Evolutionary conservation across 2,329 filamentous ascomycete species (phyloP).

Genomic region (Phialophora macrospora): DNA sequence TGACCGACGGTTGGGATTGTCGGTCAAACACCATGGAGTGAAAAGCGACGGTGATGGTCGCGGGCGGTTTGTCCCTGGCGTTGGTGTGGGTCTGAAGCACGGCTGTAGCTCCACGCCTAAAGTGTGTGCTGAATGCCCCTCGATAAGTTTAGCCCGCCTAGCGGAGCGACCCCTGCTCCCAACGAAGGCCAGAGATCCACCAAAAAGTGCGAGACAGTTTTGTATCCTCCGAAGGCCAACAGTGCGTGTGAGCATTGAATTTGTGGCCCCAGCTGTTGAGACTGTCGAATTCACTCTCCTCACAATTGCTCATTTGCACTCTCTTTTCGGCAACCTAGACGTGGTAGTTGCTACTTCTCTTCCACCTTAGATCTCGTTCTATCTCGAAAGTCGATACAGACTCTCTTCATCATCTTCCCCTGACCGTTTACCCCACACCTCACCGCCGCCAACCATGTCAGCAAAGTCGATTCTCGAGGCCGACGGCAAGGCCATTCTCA

Average conservation of each 20-base stretch:
- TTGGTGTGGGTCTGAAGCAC: conserved; percentile 19
- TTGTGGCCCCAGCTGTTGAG: conserved; percentile 17
- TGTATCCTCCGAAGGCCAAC: conserved; percentile 34
- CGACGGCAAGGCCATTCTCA: conserved; percentile 99
- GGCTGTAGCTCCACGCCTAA: conserved; percentile 11
- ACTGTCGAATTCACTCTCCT: conserved; percentile 16
- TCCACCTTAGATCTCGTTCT: conserved; percentile 5
- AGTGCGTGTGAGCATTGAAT: conserved; percentile 15
- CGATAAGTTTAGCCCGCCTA: conserved; percentile 34
- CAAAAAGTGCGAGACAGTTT: conserved; percentile 24
- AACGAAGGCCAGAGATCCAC: conserved; percentile 25
- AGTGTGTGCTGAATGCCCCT: conserved; percentile 17
- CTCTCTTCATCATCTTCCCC: conserved; percentile 11
- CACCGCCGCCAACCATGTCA: conserved; percentile 67
- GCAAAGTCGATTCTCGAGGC: conserved; percentile 98
- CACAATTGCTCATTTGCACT: conserved; percentile 14
- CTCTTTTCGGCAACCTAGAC: conserved; percentile 10
- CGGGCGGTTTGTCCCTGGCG: conserved; percentile 30
- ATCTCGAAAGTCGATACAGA: conserved; percentile 9
- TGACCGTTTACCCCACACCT: conserved; percentile 33
- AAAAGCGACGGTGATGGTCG: conserved; percentile 2
- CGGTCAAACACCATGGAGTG: conserved; percentile 20
- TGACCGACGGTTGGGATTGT: conserved; percentile 23
- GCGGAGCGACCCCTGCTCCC: conserved; percentile 28
- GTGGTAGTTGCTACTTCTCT: conserved; percentile 11